Evolutionary conservation across 345 rosid genomes (phyloP).

Genomic region (Populus alba): DNA sequence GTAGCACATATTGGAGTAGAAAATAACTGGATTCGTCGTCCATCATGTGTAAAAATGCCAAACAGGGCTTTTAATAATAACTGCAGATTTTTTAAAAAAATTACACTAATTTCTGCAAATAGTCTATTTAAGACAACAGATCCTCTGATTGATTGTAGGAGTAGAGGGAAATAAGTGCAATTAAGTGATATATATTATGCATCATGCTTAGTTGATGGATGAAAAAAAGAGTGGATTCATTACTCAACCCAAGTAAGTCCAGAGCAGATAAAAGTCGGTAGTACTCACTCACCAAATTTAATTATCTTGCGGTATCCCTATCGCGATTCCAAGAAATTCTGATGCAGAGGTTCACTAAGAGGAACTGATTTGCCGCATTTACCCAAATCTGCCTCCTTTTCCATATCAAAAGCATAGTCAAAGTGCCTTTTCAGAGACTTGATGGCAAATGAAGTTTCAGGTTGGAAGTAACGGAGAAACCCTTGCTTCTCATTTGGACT

Average conservation of each 20-base stretch:
- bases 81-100: too few species aligned
- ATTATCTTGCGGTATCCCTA: constrained; percentile 5
- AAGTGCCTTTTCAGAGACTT: constrained; percentile 11
- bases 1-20: too few species aligned
- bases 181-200: too few species aligned
- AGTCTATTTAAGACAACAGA: too few species aligned
- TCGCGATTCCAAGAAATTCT: not conserved
- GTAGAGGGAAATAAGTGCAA: too few species aligned
- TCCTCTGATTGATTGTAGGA: too few species aligned
- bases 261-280: not conserved
- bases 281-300: not conserved
- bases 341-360: not conserved
- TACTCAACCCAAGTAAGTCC: not conserved
- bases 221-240: too few species aligned
- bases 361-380: not conserved
- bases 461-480: not conserved
- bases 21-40: too few species aligned
- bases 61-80: too few species aligned
- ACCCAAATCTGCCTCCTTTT: not conserved
- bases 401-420: constrained; percentile 9
- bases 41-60: too few species aligned
- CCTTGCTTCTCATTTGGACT: not conserved
- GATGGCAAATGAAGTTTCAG: not conserved
- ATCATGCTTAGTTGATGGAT: too few species aligned
- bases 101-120: too few species aligned